Conservation (phyloP, 805 yeast species). For the Candida glaebosa region DNA sequence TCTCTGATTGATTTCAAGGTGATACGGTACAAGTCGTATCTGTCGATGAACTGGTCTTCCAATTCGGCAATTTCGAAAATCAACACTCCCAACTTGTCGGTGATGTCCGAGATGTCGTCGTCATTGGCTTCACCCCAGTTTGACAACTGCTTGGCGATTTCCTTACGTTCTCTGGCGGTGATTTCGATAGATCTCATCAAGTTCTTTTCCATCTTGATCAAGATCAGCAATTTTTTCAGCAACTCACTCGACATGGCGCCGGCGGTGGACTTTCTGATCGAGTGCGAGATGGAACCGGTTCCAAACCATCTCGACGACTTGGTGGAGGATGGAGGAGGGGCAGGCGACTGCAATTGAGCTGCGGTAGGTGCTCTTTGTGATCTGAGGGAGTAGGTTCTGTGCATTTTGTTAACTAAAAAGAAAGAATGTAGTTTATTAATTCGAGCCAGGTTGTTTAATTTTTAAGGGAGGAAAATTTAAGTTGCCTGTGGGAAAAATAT, state of each 20-base stretch:
- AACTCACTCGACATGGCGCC: conserved; percentile 94
- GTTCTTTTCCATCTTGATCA: conserved; percentile 95
- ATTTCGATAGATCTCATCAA: conserved; percentile 91
- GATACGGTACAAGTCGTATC: conserved; percentile 96
- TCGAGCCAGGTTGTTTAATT: no score
- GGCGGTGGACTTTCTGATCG: conserved; percentile 79
- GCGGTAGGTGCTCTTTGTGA: conserved; percentile 79
- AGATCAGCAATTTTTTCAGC: conserved; percentile 84
- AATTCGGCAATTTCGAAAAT: conserved; percentile 96
- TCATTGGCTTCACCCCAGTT: conserved; percentile 98
- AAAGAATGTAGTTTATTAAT: conserved; percentile 10
- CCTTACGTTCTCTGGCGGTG: conserved; percentile 90
- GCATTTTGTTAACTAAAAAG: conserved; percentile 43
- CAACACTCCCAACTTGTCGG: conserved; percentile 95
- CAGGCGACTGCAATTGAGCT: conserved; percentile 73
- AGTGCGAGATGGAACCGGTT: conserved; percentile 61
- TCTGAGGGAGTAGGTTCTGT: conserved; percentile 82
- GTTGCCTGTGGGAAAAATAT: no score
- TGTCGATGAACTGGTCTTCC: conserved; percentile 97
- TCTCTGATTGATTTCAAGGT: conserved; percentile 92
- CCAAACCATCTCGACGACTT: conserved; percentile 70
- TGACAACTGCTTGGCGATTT: conserved; percentile 95
- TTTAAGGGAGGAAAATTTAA: not conserved
- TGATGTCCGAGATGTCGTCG: conserved; percentile 94
- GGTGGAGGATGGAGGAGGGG: conserved; percentile 78